phyloP scores from a whole-genome alignment of 306 rosid genomes.

The Coriaria nepalensis region DNA sequence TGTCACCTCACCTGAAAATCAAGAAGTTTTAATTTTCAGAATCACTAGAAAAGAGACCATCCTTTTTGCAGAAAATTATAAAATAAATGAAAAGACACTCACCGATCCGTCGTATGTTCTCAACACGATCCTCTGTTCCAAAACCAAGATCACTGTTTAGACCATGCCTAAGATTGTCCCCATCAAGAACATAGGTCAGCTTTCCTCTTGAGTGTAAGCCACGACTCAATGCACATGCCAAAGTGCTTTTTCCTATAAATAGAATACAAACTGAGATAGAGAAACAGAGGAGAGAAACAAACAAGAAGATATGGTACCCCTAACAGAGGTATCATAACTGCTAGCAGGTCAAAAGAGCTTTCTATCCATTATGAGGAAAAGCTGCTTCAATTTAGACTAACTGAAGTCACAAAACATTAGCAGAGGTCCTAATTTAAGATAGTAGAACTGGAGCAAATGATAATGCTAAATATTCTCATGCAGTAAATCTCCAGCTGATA shows the following conservation, averaged over 20 bases:
- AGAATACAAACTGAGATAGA: slow-evolving; percentile 18
- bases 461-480: too few species aligned
- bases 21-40: slow-evolving; percentile 4
- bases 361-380: too few species aligned
- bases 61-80: background rate
- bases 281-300: slow-evolving; percentile 1
- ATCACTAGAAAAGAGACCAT: background rate
- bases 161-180: slow-evolving; percentile 96
- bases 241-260: slow-evolving; percentile 77
- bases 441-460: too few species aligned
- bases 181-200: slow-evolving; percentile 77
- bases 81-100: slow-evolving; percentile 10
- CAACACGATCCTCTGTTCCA: slow-evolving; percentile 77
- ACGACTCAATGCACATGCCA: slow-evolving; percentile 85
- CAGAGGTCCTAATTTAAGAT: too few species aligned
- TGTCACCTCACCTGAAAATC: slow-evolving; percentile 75
- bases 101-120: slow-evolving; percentile 90
- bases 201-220: slow-evolving; percentile 69
- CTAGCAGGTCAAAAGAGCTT: too few species aligned
- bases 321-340: too few species aligned
- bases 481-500: background rate
- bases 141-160: slow-evolving; percentile 83
- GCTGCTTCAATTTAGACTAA: too few species aligned
- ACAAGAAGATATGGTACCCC: background rate
- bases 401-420: too few species aligned